Conservation (phyloP, 2,329 filamentous ascomycete species). For the Paecilomyces variotii region DNA sequence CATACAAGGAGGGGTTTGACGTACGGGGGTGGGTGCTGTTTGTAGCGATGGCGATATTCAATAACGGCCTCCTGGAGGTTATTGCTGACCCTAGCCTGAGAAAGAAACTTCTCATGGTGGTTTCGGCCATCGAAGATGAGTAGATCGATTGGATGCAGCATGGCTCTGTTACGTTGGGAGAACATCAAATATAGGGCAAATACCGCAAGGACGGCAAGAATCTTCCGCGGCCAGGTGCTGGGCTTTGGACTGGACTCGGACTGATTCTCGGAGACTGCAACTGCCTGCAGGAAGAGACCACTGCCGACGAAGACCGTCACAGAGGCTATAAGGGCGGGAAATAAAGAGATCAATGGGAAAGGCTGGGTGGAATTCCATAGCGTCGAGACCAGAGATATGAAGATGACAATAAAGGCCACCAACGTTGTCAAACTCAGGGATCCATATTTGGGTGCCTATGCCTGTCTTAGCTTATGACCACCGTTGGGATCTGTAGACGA, state of each 20-base stretch:
- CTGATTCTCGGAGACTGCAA: constrained; percentile 20
- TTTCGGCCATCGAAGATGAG: constrained; percentile 44
- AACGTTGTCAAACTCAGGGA: constrained; percentile 32
- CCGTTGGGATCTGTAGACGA: background rate
- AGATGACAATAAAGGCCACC: constrained; percentile 26
- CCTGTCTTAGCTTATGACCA: background rate
- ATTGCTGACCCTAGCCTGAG: constrained; percentile 40
- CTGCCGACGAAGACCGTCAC: constrained; percentile 22
- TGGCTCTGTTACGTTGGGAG: constrained; percentile 31
- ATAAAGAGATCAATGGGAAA: constrained; percentile 22
- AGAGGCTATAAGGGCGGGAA: constrained; percentile 21
- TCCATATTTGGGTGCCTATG: constrained; percentile 35
- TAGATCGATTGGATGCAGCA: constrained; percentile 48
- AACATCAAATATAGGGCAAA: constrained; percentile 34
- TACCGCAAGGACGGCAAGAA: constrained; percentile 35
- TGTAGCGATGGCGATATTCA: constrained; percentile 46
- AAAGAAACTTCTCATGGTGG: constrained; percentile 43
- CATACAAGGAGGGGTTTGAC: constrained; percentile 7
- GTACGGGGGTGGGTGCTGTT: constrained; percentile 48
- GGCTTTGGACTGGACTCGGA: constrained; percentile 17
- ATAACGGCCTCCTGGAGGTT: constrained; percentile 43
- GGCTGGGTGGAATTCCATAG: constrained; percentile 24
- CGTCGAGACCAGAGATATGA: constrained; percentile 22
- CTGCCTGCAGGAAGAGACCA: constrained; percentile 19
- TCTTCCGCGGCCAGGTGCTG: constrained; percentile 25